phyloP scores from a whole-genome alignment of 495 filamentous ascomycete species.

The Physcia stellaris region DNA sequence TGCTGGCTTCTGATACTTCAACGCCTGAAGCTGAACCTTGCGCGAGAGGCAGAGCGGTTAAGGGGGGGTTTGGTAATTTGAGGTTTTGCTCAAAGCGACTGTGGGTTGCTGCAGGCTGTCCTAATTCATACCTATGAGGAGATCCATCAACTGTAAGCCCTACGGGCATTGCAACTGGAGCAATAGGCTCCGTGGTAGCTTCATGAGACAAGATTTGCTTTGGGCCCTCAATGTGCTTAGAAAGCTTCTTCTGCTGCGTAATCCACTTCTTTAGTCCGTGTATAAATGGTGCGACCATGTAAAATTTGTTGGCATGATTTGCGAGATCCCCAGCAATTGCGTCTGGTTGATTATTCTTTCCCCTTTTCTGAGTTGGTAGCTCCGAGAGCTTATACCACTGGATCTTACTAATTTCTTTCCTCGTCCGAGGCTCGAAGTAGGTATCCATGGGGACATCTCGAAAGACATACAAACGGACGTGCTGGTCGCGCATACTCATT shows the following conservation, averaged over 20 bases:
- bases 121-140: too few species aligned
- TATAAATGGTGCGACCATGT: slow-evolving; percentile 94
- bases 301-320: slow-evolving; percentile 72
- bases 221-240: slow-evolving; percentile 15
- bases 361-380: slow-evolving; percentile 67
- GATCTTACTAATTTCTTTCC: slow-evolving; percentile 96
- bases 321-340: slow-evolving; percentile 35
- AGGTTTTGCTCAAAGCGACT: too few species aligned
- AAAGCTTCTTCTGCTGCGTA: slow-evolving; percentile 58
- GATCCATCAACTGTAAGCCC: too few species aligned
- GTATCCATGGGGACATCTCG: slow-evolving; percentile 75
- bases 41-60: too few species aligned
- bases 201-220: background rate
- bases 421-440: slow-evolving; percentile 72
- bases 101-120: too few species aligned
- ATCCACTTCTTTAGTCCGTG: slow-evolving; percentile 84
- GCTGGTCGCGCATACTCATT: slow-evolving; percentile 79
- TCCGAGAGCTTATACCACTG: slow-evolving; percentile 84
- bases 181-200: background rate
- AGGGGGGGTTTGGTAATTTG: too few species aligned
- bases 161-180: slow-evolving; percentile 6
- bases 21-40: too few species aligned
- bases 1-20: too few species aligned
- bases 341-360: slow-evolving; percentile 43
- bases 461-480: slow-evolving; percentile 84